These are phyloP conservation scores for Phytopythium aichiense DNA, from an alignment of 352 stramenopile genomes.

Conservation along the genomic window DNA sequence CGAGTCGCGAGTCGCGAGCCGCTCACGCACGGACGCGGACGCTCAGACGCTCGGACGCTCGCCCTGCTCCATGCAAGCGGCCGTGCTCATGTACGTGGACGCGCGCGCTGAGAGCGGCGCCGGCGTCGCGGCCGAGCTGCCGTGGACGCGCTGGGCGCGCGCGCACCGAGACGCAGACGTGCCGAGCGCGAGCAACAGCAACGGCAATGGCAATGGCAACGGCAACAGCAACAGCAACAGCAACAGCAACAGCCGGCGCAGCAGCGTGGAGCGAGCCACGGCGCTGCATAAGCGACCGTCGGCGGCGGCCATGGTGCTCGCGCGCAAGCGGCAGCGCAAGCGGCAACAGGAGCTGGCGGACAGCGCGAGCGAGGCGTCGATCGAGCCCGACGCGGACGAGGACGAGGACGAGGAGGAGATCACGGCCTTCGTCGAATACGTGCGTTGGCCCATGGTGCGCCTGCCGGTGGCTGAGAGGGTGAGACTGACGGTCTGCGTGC, in stretches of 20 bases:
- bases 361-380: conserved; percentile 14
- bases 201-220: neutral
- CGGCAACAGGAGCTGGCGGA: conserved; percentile 21
- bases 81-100: conserved; percentile 6
- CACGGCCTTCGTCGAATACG: conserved; percentile 58
- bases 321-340: conserved; percentile 26
- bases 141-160: neutral
- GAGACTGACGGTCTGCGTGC: no score
- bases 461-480: no score
- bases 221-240: neutral
- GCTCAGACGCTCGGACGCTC: no score
- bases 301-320: conserved; percentile 25
- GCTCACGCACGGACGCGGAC: no score
- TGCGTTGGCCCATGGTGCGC: conserved; percentile 13
- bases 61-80: conserved; percentile 2
- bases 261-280: neutral
- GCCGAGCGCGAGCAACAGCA: neutral
- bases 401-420: conserved; percentile 45
- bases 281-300: conserved; percentile 14
- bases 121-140: neutral
- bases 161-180: neutral
- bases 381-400: conserved; percentile 18
- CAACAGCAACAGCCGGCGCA: neutral
- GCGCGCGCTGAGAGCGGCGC: neutral
- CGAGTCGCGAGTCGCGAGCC: no score